phyloP scores from a whole-genome alignment of 768 basidiomycete genomes.

The Trametes villosa region DNA sequence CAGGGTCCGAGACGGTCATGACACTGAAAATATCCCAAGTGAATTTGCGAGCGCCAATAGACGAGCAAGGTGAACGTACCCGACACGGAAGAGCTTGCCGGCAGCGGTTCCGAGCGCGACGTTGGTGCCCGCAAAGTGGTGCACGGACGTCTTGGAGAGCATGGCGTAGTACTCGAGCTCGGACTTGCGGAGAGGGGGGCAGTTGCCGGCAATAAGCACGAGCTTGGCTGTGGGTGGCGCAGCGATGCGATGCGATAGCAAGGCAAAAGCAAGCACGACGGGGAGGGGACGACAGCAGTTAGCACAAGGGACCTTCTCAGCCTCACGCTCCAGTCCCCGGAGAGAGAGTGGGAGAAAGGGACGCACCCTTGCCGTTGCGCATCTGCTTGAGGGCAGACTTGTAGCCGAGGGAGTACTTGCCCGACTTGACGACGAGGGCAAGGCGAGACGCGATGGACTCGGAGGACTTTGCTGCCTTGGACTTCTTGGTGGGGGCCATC shows the following conservation, averaged over 20 bases:
- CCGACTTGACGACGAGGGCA: conserved; percentile 97
- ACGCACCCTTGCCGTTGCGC: conserved; percentile 95
- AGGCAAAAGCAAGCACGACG: conserved; percentile 28
- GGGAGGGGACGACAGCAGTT: conserved; percentile 37
- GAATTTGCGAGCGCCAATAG: background rate
- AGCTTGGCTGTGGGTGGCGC: conserved; percentile 79
- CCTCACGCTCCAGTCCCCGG: conserved; percentile 95
- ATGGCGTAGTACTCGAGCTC: conserved; percentile 99
- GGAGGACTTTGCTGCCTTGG: conserved; percentile 89
- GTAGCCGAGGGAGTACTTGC: conserved; percentile 96
- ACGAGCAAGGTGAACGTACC: conserved; percentile 50
- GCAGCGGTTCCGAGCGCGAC: conserved; percentile 98
- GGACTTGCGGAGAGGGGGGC: conserved; percentile 97
- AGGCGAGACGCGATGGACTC: conserved; percentile 94
- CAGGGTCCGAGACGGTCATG: conserved; percentile 95
- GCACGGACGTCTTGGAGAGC: conserved; percentile 98
- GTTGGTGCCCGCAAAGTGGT: conserved; percentile 97
- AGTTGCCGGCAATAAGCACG: conserved; percentile 97
- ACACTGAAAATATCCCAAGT: conserved; percentile 61
- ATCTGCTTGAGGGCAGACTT: conserved; percentile 98
- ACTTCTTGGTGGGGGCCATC: conserved; percentile 97
- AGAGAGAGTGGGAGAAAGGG: conserved; percentile 48
- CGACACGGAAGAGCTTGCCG: conserved; percentile 98
- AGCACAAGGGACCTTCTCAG: conserved; percentile 99
- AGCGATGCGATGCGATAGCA: conserved; percentile 9